Conservation (phyloP, 345 rosid genomes). For the Cardamine occulta region DNA sequence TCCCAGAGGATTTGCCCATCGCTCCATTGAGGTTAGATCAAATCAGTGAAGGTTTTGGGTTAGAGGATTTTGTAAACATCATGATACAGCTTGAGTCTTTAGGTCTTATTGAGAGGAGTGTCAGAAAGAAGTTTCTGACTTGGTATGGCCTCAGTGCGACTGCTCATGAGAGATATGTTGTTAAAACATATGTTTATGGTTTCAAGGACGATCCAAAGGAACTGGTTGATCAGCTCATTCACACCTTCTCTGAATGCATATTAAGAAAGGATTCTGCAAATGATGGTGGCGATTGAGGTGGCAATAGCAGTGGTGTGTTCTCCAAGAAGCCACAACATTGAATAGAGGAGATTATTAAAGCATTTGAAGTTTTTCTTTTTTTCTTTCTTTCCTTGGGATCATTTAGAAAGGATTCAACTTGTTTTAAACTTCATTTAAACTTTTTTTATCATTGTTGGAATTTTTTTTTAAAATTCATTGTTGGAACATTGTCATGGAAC, state of each 20-base stretch:
- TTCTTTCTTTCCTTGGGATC: background rate
- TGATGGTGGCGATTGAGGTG: no score
- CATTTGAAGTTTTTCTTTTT: background rate
- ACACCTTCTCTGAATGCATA: constrained; percentile 58
- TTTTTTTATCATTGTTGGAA: background rate
- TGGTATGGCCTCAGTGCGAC: constrained; percentile 84
- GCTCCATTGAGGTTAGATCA: background rate
- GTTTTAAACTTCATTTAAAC: background rate
- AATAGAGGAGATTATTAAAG: background rate
- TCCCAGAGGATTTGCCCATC: background rate
- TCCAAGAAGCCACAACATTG: no score
- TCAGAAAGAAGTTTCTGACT: constrained; percentile 80
- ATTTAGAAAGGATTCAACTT: background rate
- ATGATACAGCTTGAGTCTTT: constrained; percentile 71
- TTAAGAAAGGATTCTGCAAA: no score
- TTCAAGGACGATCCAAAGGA: constrained; percentile 67
- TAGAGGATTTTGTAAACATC: constrained; percentile 68
- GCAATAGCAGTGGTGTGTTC: no score
- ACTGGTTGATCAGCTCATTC: constrained; percentile 79
- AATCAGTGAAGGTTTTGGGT: constrained; percentile 28
- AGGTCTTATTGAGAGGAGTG: constrained; percentile 71
- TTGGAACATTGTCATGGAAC: no score
- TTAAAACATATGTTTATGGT: constrained; percentile 66
- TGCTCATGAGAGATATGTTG: constrained; percentile 64
- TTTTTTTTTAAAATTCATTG: no score